Evolutionary conservation across 1,139 yeast species (phyloP).

Genomic region (Oligophagozyma castellii): DNA sequence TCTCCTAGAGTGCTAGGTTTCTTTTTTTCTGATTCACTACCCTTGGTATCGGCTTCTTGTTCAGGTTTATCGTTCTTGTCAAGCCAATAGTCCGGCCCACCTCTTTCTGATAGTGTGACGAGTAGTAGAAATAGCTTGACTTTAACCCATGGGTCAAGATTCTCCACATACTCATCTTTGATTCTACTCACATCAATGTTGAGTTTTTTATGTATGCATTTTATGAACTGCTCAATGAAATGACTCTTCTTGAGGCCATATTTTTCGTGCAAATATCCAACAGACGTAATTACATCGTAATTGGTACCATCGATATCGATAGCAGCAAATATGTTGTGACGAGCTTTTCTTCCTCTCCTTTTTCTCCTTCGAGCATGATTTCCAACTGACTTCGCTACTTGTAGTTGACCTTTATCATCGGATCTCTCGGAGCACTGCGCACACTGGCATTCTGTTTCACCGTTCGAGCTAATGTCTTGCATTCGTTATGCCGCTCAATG

Average conservation of each 20-base stretch:
- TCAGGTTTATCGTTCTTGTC: slow-evolving; percentile 22
- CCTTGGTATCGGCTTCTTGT: slow-evolving; percentile 5
- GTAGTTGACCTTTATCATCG: no score
- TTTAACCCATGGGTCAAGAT: slow-evolving; percentile 20
- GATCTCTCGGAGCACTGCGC: no score
- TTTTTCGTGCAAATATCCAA: slow-evolving; percentile 19
- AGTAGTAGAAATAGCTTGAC: slow-evolving; percentile 20
- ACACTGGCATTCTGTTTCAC: no score
- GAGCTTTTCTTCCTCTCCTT: slow-evolving; percentile 2
- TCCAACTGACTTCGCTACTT: no score
- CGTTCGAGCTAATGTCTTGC: no score
- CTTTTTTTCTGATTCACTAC: slow-evolving; percentile 1
- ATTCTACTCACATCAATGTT: slow-evolving; percentile 19
- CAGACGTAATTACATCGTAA: slow-evolving; percentile 21
- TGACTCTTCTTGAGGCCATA: slow-evolving; percentile 21
- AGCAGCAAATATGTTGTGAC: slow-evolving; percentile 2
- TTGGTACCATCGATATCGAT: slow-evolving; percentile 18
- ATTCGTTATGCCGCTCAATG: no score
- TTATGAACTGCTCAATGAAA: slow-evolving; percentile 20
- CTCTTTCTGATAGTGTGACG: slow-evolving; percentile 23
- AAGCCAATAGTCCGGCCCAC: slow-evolving; percentile 26
- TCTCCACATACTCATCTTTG: slow-evolving; percentile 13
- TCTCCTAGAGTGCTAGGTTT: neutral
- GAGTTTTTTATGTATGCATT: slow-evolving; percentile 22
- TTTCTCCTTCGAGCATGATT: slow-evolving; percentile 1